These are phyloP conservation scores for Kwoniella sp. DNA, from an alignment of 768 basidiomycete species.

Conservation along the genomic window DNA sequence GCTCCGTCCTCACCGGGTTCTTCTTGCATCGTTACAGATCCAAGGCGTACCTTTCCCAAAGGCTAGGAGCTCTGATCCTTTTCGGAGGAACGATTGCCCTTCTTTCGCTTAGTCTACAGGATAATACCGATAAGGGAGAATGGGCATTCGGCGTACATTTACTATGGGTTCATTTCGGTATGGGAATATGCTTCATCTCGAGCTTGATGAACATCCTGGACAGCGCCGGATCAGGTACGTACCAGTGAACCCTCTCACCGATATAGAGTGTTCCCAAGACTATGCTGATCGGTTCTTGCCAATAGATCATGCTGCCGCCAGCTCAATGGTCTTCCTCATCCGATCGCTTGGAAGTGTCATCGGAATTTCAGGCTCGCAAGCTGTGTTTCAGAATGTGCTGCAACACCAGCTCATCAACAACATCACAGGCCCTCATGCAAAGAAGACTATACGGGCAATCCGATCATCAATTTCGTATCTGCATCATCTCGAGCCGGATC, in stretches of 20 bases:
- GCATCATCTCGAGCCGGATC: constrained; percentile 3
- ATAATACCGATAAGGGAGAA: constrained; percentile 15
- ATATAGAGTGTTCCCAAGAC: too few relatives aligned
- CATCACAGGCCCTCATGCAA: constrained; percentile 11
- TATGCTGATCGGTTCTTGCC: too few relatives aligned
- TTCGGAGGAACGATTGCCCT: constrained; percentile 17
- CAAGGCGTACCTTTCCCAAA: constrained; percentile 13
- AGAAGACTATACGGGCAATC: constrained; percentile 19
- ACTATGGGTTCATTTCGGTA: constrained; percentile 30
- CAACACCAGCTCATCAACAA: constrained; percentile 10
- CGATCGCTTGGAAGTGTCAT: constrained; percentile 27
- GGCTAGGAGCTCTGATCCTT: constrained; percentile 18
- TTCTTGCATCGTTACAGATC: constrained; percentile 22
- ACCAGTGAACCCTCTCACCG: too few relatives aligned
- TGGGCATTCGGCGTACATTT: constrained; percentile 20
- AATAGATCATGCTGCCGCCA: constrained; percentile 29
- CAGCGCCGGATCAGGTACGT: constrained; percentile 21
- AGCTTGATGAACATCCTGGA: constrained; percentile 27
- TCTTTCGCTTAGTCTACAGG: constrained; percentile 15
- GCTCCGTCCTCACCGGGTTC: constrained; percentile 26
- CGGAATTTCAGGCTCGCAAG: constrained; percentile 28
- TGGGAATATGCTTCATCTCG: constrained; percentile 33
- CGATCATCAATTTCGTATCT: constrained; percentile 25
- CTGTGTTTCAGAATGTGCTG: constrained; percentile 28
- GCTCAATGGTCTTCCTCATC: constrained; percentile 28